A percentile compares a stretch with the other conserved stretches of the same genome.
phyloP scores from a whole-genome alignment of 805 yeast species.

The Ogataea sp. region DNA sequence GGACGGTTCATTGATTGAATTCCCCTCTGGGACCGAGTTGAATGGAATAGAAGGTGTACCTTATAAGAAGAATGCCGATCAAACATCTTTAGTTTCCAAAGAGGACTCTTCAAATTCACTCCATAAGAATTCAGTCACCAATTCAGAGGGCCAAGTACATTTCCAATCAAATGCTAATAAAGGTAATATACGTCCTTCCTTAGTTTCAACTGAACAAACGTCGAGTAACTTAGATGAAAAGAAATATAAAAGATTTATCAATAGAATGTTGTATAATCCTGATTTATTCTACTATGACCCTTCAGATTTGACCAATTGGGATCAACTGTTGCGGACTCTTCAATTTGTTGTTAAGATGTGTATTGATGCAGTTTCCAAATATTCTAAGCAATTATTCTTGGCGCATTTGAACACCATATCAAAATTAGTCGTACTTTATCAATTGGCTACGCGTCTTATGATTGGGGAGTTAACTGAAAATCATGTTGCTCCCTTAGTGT shows the following conservation, averaged over 20 bases:
- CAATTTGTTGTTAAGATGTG: slow-evolving; percentile 39
- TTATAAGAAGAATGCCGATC: background rate
- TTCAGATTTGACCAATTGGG: slow-evolving; percentile 55
- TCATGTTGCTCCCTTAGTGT: slow-evolving; percentile 37
- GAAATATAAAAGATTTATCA: background rate
- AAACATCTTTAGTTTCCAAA: slow-evolving; percentile 2
- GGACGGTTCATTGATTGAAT: slow-evolving; percentile 23
- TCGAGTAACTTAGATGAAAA: too few relatives aligned
- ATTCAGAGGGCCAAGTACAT: background rate
- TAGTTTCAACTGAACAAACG: too few relatives aligned
- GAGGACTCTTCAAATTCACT: background rate
- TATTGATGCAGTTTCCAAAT: slow-evolving; percentile 41
- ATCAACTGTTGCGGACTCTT: slow-evolving; percentile 40
- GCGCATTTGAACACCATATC: slow-evolving; percentile 47
- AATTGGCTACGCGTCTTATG: slow-evolving; percentile 45
- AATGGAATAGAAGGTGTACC: slow-evolving; percentile 11
- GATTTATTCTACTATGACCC: slow-evolving; percentile 51
- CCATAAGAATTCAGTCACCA: slow-evolving; percentile 1
- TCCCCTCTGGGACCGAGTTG: slow-evolving; percentile 16
- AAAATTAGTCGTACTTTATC: slow-evolving; percentile 42
- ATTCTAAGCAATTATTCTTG: slow-evolving; percentile 43
- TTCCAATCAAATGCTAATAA: background rate
- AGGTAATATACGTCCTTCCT: background rate
- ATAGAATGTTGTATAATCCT: slow-evolving; percentile 18
- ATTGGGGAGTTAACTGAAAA: slow-evolving; percentile 42